Evolutionary conservation across 495 filamentous ascomycete genomes (phyloP).

Genomic region (Cryomyces minteri): DNA sequence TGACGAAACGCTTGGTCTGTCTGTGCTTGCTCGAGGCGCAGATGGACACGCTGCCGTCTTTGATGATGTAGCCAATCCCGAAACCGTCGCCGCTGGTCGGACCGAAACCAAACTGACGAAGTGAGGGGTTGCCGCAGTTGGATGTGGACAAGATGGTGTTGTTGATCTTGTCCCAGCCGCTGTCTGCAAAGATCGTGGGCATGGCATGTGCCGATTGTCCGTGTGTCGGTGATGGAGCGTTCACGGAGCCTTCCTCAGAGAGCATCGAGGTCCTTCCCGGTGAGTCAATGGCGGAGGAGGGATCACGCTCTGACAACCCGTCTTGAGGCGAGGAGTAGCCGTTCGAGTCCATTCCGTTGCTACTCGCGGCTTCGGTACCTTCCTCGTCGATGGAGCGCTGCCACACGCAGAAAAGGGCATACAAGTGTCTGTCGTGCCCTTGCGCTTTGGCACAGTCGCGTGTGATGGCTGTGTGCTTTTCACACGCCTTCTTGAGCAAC

Average conservation of each 20-base stretch:
- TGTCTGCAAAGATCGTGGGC: slow-evolving; percentile 69
- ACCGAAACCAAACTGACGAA: slow-evolving; percentile 92
- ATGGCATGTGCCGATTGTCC: slow-evolving; percentile 28
- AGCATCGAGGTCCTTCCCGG: slow-evolving; percentile 32
- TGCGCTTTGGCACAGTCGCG: slow-evolving; percentile 78
- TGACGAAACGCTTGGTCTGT: slow-evolving; percentile 78
- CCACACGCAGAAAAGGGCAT: slow-evolving; percentile 91
- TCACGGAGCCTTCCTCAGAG: slow-evolving; percentile 25
- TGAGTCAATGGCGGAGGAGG: slow-evolving; percentile 29
- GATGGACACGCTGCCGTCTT: slow-evolving; percentile 81
- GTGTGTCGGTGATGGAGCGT: slow-evolving; percentile 18
- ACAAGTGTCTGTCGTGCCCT: slow-evolving; percentile 87
- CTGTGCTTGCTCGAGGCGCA: slow-evolving; percentile 84
- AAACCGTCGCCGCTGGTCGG: slow-evolving; percentile 90
- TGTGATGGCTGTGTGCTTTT: slow-evolving; percentile 64
- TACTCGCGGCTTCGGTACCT: slow-evolving; percentile 26
- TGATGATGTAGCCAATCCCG: slow-evolving; percentile 98
- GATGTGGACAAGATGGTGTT: slow-evolving; percentile 88
- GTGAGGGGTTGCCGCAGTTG: slow-evolving; percentile 97
- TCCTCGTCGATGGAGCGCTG: slow-evolving; percentile 73
- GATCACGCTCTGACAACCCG: slow-evolving; percentile 18
- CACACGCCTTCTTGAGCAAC: slow-evolving; percentile 61
- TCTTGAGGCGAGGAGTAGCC: slow-evolving; percentile 31
- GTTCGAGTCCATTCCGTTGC: slow-evolving; percentile 30
- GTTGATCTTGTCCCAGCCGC: slow-evolving; percentile 88